Evolutionary conservation across 1,284 basidiomycete species (phyloP).

Genomic region (Microstroma glucosiphilum): DNA sequence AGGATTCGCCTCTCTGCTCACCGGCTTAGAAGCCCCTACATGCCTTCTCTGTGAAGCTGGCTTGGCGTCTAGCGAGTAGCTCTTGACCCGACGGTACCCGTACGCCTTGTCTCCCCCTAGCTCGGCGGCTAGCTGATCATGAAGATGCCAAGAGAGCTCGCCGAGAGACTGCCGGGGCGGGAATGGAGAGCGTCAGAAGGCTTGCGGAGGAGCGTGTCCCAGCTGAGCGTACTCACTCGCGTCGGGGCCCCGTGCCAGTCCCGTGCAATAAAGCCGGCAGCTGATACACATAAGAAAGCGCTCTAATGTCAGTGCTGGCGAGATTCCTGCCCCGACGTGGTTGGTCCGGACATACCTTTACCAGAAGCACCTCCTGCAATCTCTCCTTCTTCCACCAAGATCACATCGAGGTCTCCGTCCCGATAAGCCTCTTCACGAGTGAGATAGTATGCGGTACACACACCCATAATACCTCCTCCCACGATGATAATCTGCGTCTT

Average conservation of each 20-base stretch:
- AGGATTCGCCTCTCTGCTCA: neutral
- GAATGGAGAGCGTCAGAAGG: neutral
- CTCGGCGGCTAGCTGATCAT: conserved; percentile 68
- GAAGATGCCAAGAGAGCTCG: conserved; percentile 70
- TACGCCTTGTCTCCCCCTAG: conserved; percentile 64
- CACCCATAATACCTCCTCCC: conserved; percentile 68
- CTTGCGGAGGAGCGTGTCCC: neutral
- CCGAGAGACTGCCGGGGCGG: conserved; percentile 55
- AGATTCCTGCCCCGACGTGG: too few relatives aligned
- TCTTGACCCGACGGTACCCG: conserved; percentile 71
- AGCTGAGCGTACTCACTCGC: conserved; percentile 9
- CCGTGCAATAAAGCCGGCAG: conserved; percentile 80
- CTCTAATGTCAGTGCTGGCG: too few relatives aligned
- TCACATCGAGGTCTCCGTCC: conserved; percentile 29
- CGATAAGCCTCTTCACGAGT: conserved; percentile 14
- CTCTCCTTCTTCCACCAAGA: conserved; percentile 68
- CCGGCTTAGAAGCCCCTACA: neutral
- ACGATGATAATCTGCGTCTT: conserved; percentile 42
- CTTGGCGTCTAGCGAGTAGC: conserved; percentile 8
- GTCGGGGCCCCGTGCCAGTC: conserved; percentile 60
- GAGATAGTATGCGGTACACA: conserved; percentile 74
- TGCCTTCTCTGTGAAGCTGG: conserved; percentile 5
- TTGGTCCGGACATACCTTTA: conserved; percentile 54
- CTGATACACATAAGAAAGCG: conserved; percentile 32
- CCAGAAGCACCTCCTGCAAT: conserved; percentile 67